Base-by-base conservation (phyloP, 345 rosid species). In the Mangifera indica region DNA sequence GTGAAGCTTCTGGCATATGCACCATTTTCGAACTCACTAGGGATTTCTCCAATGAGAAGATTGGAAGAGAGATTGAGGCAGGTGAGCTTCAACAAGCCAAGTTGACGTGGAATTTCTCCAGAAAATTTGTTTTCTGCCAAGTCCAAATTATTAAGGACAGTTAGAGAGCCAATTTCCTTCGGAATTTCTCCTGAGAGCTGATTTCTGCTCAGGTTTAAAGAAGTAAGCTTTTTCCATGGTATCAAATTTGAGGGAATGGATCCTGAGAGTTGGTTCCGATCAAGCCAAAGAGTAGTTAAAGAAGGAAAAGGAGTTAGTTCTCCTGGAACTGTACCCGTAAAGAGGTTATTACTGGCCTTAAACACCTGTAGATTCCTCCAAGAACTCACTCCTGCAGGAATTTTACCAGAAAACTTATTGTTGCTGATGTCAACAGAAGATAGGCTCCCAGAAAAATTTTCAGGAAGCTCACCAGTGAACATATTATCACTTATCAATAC, bases 41-140 rank as follows among this genome's bases (percentile, higher is more conserved):
- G 91, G 74, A 89, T 83, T 59, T 48, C 29, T 24, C 94, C 90
- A 1, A 67, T 69, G 37, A 89, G 86, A 55, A 37, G 79, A 78
- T 89, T 89, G 60, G 89, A 83, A 59, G 94, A 89, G 3, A 89
- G 78, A 73, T 89, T 87, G 42, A 89, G 83, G 57, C 0, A 44
- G 53, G 24, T 77, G n/a, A 45, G 17, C 60, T 11, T 73, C 25
- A 71, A 21, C 21, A 3, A 69, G 14, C 89, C 86, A 5, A 87
- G 29, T 66, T 81, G 71, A 21, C 78, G 42, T 7, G 92, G 95
- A 79, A 89, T 86, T 29, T 42, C 44, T 14, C 92, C 87, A 0
- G 85, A 83, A 57, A 89, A 40, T 67, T 53, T 79, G 78, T 89
- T 87, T 7, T 8, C 73, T 26, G 92, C 87, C 60, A 89, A 72